Base-by-base conservation (phyloP, 441 rosid genomes). In the Populus hybrid region DNA sequence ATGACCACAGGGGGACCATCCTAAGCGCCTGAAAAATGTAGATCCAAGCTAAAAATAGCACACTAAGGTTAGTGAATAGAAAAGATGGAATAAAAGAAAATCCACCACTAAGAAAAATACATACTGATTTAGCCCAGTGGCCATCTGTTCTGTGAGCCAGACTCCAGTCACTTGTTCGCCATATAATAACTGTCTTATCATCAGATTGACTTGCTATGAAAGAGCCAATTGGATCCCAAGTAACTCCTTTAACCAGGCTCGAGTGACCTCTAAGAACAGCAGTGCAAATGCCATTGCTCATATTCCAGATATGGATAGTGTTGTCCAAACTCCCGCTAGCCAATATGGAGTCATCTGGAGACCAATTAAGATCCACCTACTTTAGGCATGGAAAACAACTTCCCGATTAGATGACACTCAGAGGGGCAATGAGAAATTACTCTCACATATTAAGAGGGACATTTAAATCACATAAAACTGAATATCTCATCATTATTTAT, bases 361-460 rank as follows among this genome's bases (percentile, higher is more conserved):
- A 96, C 99, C 99, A 96, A 86, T 96, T 96, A 84, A 94, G 97
- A 96, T 96, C 99, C 92, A 96, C 99, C 99, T 96, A 96, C 98
- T 92, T 91, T 83, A 92, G 78, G 89, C 94, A 86, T 78, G 79
- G 76, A 82, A 80, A 84, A 65, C 69, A 81, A 45, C 68, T 73
- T 79, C 84, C 83, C 82, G 80, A 86, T 89, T 86, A 90, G 86
- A 87, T 77, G 35, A 83, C 79, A 77, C 73, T 71, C 71, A 31
- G 29, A 3, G 16, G 21, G 45, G 65, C 45, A 21, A 69, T 73
- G 26, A 77, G 23, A 79, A 64, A 71, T 31, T 75, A 71, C 33
- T 56, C 18, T 8, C n/a, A 31, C 5, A 38, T 28, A 35, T 64
- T 66, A 73, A 77, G 16, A 18, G 45, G 28, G n/a, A 24, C 29